Conservation (phyloP, 2,329 filamentous ascomycete genomes). For the Neofusicoccum kwambonambiense region DNA sequence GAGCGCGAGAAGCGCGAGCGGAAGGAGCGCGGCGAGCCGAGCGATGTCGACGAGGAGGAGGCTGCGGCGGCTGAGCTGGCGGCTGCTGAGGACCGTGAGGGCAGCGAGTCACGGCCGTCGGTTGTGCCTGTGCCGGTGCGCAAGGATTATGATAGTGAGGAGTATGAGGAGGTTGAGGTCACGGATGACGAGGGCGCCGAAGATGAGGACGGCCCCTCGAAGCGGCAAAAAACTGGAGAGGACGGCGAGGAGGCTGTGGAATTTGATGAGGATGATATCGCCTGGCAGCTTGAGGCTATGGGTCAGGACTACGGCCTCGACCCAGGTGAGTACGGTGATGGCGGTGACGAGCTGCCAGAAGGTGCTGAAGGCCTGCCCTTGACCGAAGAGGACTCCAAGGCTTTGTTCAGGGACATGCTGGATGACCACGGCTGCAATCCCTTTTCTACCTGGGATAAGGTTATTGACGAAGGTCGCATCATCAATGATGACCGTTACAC, state of each 20-base stretch:
- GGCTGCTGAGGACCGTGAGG: constrained; percentile 26
- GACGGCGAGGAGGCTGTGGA: constrained; percentile 59
- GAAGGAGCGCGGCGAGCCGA: constrained; percentile 45
- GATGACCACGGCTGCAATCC: constrained; percentile 81
- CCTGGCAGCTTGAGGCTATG: constrained; percentile 87
- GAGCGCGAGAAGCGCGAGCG: constrained; percentile 68
- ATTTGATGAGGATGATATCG: constrained; percentile 93
- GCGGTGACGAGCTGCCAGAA: constrained; percentile 63
- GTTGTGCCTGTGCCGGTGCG: constrained; percentile 31
- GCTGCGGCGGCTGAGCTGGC: constrained; percentile 31
- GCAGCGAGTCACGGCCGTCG: constrained; percentile 22
- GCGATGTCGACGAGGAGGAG: constrained; percentile 32
- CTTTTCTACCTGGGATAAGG: constrained; percentile 86
- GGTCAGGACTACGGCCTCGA: constrained; percentile 79
- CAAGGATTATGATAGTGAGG: constrained; percentile 58
- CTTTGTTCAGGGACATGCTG: constrained; percentile 81
- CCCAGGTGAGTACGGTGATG: constrained; percentile 74
- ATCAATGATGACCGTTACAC: constrained; percentile 87
- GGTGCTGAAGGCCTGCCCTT: constrained; percentile 69
- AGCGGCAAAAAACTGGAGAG: constrained; percentile 49
- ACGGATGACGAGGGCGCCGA: constrained; percentile 54
- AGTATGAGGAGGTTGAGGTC: constrained; percentile 77
- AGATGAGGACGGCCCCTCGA: constrained; percentile 50
- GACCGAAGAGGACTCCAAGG: constrained; percentile 71
- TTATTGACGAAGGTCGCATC: constrained; percentile 78